Evolutionary conservation across 208 protist genomes (phyloP), one percentile per base, ranked within the genome.

Genomic region (Trypanosoma boissoni): DNA sequence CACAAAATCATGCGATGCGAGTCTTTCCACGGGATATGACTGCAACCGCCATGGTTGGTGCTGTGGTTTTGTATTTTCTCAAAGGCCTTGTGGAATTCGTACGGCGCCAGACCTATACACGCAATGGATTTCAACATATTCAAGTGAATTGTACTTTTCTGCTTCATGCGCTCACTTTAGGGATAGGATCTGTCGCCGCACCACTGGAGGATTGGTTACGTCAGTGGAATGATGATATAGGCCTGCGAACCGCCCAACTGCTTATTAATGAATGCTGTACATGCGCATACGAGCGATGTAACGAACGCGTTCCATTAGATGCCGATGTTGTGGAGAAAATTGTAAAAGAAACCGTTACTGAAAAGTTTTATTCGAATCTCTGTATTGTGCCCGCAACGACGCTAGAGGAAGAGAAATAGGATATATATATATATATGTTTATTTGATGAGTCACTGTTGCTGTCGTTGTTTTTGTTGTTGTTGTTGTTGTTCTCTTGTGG

Each of bases 111-210:
- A 27, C 50, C 31, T 81, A 77, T 58, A 70, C 29, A 36, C 62
- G 70, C 28, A 36, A 39, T 31, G 58, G 63, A 42, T 89, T 94
- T 60, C 78, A 88, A 39, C 74, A 62, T 1, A 46, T 88, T 44
- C 87, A 94, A 64, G 62, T 86, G 21, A 68, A 58, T 72, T 72
- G 70, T 52, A 89, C 87, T 14, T 91, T 80, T 69, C 61, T 94
- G 27, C 72, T 94, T 21, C 65, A 80, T 48, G 71, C 69, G 43
- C 46, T 86, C 1, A 66, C 76, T n/a, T 69, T 71, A 10, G 34
- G 53, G 12, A 3, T 26, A 44, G n/a, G 6, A 28, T 2, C 34
- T 14, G 2, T 45, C 10, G 23, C 32, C 29, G 31, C 28, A 14
- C 37, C 27, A 28, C 39, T 62, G 21, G 46, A 37, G 58, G 70